Conservation (phyloP, 2,329 filamentous ascomycete species). For the Colletotrichum australisinense region DNA sequence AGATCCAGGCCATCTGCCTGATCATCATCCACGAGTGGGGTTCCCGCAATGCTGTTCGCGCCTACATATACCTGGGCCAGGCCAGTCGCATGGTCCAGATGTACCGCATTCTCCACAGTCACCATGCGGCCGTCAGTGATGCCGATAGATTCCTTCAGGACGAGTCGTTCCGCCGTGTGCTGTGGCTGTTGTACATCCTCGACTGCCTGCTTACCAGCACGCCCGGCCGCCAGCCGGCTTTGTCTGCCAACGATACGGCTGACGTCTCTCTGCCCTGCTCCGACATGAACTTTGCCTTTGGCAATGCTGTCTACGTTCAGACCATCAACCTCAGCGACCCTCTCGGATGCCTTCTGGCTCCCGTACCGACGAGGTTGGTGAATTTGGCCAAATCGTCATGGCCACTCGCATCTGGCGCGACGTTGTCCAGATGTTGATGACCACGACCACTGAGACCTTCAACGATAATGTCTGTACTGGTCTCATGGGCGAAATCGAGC, state of each 20-base stretch:
- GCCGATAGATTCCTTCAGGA: slow-evolving; percentile 71
- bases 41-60: slow-evolving; percentile 69
- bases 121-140: slow-evolving; percentile 60
- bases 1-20: slow-evolving; percentile 71
- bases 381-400: slow-evolving; percentile 71
- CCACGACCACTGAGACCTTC: slow-evolving; percentile 61
- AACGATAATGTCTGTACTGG: slow-evolving; percentile 63
- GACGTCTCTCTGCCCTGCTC: slow-evolving; percentile 69
- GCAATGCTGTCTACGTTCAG: slow-evolving; percentile 68
- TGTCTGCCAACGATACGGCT: slow-evolving; percentile 64
- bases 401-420: slow-evolving; percentile 72
- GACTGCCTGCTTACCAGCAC: slow-evolving; percentile 73
- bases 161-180: slow-evolving; percentile 69
- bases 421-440: slow-evolving; percentile 71
- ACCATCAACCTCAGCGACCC: slow-evolving; percentile 59
- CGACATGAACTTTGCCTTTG: slow-evolving; percentile 73
- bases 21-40: slow-evolving; percentile 74
- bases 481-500: slow-evolving; percentile 66
- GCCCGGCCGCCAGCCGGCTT: slow-evolving; percentile 67
- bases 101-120: slow-evolving; percentile 69
- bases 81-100: slow-evolving; percentile 74
- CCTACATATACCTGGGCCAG: slow-evolving; percentile 72
- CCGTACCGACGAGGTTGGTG: slow-evolving; percentile 64
- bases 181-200: slow-evolving; percentile 73
- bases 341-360: slow-evolving; percentile 51